Evolutionary conservation across 805 yeast genomes (phyloP).

Genomic region (Diddensiella transvaalensis): DNA sequence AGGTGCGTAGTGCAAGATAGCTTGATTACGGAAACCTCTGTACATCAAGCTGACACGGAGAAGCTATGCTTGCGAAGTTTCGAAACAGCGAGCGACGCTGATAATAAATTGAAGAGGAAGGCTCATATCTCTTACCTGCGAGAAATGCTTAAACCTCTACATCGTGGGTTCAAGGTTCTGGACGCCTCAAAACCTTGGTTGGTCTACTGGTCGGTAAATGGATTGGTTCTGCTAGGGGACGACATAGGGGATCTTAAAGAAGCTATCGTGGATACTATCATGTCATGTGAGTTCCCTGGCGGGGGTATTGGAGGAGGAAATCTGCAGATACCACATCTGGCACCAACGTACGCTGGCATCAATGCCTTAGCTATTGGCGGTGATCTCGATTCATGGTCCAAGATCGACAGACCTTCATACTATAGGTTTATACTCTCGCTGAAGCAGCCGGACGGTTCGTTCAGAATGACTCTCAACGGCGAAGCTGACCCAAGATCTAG

Average conservation of each 20-base stretch:
- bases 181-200: slow-evolving; percentile 96
- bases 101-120: background rate
- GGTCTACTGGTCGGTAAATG: slow-evolving; percentile 75
- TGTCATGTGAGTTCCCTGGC: slow-evolving; percentile 31
- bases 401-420: slow-evolving; percentile 45
- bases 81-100: slow-evolving; percentile 1
- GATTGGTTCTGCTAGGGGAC: slow-evolving; percentile 42
- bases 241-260: slow-evolving; percentile 26
- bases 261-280: slow-evolving; percentile 29
- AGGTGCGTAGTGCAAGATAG: background rate
- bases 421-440: slow-evolving; percentile 62
- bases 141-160: slow-evolving; percentile 44
- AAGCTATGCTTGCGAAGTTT: slow-evolving; percentile 2
- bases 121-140: slow-evolving; percentile 46
- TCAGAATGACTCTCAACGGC: slow-evolving; percentile 70
- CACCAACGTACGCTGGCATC: slow-evolving; percentile 77
- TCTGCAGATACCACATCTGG: slow-evolving; percentile 79
- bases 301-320: slow-evolving; percentile 88
- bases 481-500: slow-evolving; percentile 80
- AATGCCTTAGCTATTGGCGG: slow-evolving; percentile 55
- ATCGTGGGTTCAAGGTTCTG: slow-evolving; percentile 48
- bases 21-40: slow-evolving; percentile 5
- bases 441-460: slow-evolving; percentile 71
- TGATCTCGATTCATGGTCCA: slow-evolving; percentile 38
- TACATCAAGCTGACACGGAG: slow-evolving; percentile 29